Percentiles rank a stretch among this genome's conserved stretches.
Conservation (phyloP, 495 filamentous ascomycete species). For the Lasiosphaeria miniovina region DNA sequence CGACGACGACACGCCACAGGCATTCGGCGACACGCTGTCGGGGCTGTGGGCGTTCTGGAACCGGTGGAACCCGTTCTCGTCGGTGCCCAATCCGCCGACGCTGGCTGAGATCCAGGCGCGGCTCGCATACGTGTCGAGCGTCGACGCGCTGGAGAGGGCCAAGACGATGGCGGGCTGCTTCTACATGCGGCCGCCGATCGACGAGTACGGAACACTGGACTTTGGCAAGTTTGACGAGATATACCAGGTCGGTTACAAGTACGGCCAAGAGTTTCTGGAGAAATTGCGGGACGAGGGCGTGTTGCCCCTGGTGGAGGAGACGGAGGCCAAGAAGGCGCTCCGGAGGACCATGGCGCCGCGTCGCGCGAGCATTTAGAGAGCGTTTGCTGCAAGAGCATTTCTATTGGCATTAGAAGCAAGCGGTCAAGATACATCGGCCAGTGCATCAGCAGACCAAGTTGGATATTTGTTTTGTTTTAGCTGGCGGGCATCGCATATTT, state of each 20-base stretch:
- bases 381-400: not conserved
- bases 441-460: not conserved
- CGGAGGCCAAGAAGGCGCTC: constrained; percentile 82
- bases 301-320: constrained; percentile 65
- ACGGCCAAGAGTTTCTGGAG: constrained; percentile 73
- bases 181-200: constrained; percentile 94
- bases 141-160: constrained; percentile 89
- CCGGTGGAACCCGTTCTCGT: constrained; percentile 93
- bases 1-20: constrained; percentile 86
- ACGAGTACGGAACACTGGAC: constrained; percentile 88
- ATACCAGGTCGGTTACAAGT: constrained; percentile 81
- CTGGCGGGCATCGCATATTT: not conserved
- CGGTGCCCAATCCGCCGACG: constrained; percentile 84
- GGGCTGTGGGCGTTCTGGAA: constrained; percentile 92
- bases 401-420: not conserved
- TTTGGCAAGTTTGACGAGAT: constrained; percentile 98
- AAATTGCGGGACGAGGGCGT: constrained; percentile 72
- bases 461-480: not conserved
- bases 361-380: constrained; percentile 74
- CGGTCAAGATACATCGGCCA: not conserved
- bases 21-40: constrained; percentile 90
- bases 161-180: constrained; percentile 83
- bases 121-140: constrained; percentile 87
- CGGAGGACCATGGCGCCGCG: constrained; percentile 91
- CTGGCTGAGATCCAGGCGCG: constrained; percentile 93